Base-by-base conservation (phyloP, 441 rosid species). In the Populus hybrid region DNA sequence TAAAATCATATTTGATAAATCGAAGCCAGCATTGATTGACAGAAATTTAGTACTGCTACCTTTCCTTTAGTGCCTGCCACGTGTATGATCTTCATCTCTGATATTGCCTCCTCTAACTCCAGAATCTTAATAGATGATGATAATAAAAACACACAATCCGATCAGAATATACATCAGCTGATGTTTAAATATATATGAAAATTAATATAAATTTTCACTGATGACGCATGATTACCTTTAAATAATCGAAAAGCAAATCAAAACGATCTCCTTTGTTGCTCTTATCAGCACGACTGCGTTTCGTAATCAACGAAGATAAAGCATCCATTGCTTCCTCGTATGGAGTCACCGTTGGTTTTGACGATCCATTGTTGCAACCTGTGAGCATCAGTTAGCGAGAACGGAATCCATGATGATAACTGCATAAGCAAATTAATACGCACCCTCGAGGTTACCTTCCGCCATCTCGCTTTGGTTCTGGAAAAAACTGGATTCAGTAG, bases 41-140 rank as follows among this genome's bases (percentile, higher is more conserved):
- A 26, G 38, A 12, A 28, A 28, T 74, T 26, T 35, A 66, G 8
- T 1, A 23, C 10, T 21, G 67, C 63, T 84, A 95, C 99, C 97
- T 95, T 96, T 78, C 98, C 98, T 84, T 96, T 96, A 57, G 98
- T 96, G 38, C 99, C 99, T 63, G 99, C 98, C 3, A 94, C 98
- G 76, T 96, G 99, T 40, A 96, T 91, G 69, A 96, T 82, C 84
- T 94, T 96, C 96, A 96, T 84, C 78, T 90, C 83, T 7, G 88
- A 83, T 77, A 96, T 85, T 34, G 91, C 88, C 66, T 92, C 93
- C 35, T 91, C 99, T 85, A 94, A 79, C 68, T 94, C 97, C 82
- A 96, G 86, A 8, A 91, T 86, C 99, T 96, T 67, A 2, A 75
- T 59, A 0, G 12, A 32, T 7, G 57, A 46, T 46, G 57, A 46